Conservation (phyloP, 495 filamentous ascomycete species). For the Evernia prunastri region DNA sequence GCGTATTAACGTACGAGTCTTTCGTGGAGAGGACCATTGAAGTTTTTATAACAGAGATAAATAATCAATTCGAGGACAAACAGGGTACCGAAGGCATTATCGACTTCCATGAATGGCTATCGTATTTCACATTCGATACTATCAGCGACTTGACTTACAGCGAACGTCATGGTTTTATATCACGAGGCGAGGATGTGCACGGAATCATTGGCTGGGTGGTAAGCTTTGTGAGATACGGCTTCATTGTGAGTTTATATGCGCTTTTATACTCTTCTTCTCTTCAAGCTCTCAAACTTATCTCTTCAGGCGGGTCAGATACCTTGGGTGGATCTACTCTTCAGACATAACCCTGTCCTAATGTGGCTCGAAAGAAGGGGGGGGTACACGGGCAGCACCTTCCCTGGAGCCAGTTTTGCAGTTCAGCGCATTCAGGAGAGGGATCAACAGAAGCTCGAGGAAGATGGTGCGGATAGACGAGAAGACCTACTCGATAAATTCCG, state of each 20-base stretch:
- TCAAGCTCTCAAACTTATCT: slow-evolving; percentile 24
- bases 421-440: slow-evolving; percentile 48
- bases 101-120: slow-evolving; percentile 66
- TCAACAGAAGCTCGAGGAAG: slow-evolving; percentile 21
- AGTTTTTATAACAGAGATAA: slow-evolving; percentile 57
- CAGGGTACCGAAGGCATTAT: slow-evolving; percentile 41
- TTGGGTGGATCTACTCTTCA: slow-evolving; percentile 42
- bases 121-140: slow-evolving; percentile 76
- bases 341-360: slow-evolving; percentile 45
- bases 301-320: slow-evolving; percentile 47
- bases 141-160: slow-evolving; percentile 59
- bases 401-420: slow-evolving; percentile 55
- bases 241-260: slow-evolving; percentile 27
- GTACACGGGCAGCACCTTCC: slow-evolving; percentile 44
- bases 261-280: not conserved
- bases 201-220: slow-evolving; percentile 40
- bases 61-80: slow-evolving; percentile 47
- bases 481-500: slow-evolving; percentile 45
- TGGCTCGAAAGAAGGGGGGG: slow-evolving; percentile 36
- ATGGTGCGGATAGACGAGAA: slow-evolving; percentile 31
- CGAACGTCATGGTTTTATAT: slow-evolving; percentile 57
- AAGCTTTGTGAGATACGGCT: slow-evolving; percentile 42
- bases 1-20: slow-evolving; percentile 66
- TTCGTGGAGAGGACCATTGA: slow-evolving; percentile 62
- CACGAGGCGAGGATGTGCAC: slow-evolving; percentile 52